phyloP scores from a whole-genome alignment of 345 rosid genomes.

The Ailanthus altissimus region DNA sequence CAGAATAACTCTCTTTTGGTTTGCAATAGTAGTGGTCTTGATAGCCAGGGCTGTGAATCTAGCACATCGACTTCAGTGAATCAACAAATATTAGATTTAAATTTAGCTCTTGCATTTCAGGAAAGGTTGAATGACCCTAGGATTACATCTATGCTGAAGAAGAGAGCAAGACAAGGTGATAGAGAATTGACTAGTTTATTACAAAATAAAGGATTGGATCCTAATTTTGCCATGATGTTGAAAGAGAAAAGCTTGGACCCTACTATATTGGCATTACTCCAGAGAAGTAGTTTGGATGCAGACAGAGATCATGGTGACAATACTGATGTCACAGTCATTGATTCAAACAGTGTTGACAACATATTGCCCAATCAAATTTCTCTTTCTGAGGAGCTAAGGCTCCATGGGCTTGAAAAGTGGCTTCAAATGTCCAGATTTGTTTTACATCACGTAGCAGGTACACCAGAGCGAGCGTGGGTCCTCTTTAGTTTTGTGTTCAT shows the following conservation, averaged over 20 bases:
- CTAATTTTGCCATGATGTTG: constrained; percentile 99
- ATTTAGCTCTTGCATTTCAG: constrained; percentile 85
- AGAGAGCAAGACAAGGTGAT: constrained; percentile 81
- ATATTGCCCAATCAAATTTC: constrained; percentile 81
- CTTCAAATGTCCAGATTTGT: constrained; percentile 81
- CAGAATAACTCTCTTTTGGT: constrained; percentile 53
- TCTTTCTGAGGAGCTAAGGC: constrained; percentile 91
- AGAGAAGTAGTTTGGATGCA: constrained; percentile 98
- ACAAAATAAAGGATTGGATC: constrained; percentile 98
- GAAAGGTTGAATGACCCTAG: constrained; percentile 88
- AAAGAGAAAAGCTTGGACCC: constrained; percentile 97
- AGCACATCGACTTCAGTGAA: constrained; percentile 81
- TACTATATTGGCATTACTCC: constrained; percentile 90
- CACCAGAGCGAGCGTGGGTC: constrained; percentile 98
- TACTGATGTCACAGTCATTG: constrained; percentile 57
- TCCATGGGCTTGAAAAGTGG: constrained; percentile 96
- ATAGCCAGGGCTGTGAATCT: constrained; percentile 94
- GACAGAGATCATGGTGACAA: constrained; percentile 97
- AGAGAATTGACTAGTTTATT: constrained; percentile 77
- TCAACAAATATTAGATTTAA: constrained; percentile 82
- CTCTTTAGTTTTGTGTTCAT: constrained; percentile 93
- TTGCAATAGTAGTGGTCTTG: constrained; percentile 89
- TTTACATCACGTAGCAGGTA: constrained; percentile 88
- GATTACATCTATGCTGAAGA: constrained; percentile 81
- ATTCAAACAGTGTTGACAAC: constrained; percentile 84